Conservation (phyloP, 805 yeast genomes). For the Nakazawaea ambrosiae region DNA sequence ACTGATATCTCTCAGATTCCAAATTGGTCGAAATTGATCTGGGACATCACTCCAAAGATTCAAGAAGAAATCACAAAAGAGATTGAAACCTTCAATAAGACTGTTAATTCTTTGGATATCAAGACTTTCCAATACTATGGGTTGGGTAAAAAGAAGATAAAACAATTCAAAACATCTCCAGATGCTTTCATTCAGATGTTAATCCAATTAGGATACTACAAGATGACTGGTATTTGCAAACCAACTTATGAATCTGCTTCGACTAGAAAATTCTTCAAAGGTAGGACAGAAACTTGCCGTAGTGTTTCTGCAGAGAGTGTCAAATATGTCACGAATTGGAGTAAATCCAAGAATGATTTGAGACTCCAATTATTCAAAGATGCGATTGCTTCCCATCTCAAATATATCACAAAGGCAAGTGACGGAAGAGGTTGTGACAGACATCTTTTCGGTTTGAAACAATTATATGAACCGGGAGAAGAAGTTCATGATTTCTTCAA, state of each 20-base stretch:
- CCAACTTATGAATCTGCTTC: slow-evolving; percentile 97
- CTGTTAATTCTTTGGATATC: slow-evolving; percentile 60
- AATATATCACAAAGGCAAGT: slow-evolving; percentile 68
- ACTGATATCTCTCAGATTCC: slow-evolving; percentile 17
- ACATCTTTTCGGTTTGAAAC: slow-evolving; percentile 84
- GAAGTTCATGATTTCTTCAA: slow-evolving; percentile 59
- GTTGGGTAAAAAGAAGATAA: slow-evolving; percentile 81
- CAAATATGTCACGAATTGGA: slow-evolving; percentile 69
- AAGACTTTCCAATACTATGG: slow-evolving; percentile 76
- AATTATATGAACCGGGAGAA: slow-evolving; percentile 55
- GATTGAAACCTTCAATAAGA: slow-evolving; percentile 43
- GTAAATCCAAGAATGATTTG: slow-evolving; percentile 38
- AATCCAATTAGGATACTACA: slow-evolving; percentile 85
- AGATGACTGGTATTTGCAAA: slow-evolving; percentile 67
- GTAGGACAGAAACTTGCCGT: slow-evolving; percentile 93
- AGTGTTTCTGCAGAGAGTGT: slow-evolving; percentile 68
- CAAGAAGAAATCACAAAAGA: slow-evolving; percentile 50
- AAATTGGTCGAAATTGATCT: slow-evolving; percentile 30
- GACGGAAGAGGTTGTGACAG: slow-evolving; percentile 90
- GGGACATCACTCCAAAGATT: slow-evolving; percentile 52
- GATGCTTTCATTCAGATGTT: slow-evolving; percentile 91
- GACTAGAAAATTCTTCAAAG: slow-evolving; percentile 79
- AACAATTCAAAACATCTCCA: slow-evolving; percentile 80
- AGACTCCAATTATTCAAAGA: slow-evolving; percentile 63
- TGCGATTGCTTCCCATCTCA: slow-evolving; percentile 70